phyloP scores from a whole-genome alignment of 495 filamentous ascomycete genomes.

The Neurospora discreta region DNA sequence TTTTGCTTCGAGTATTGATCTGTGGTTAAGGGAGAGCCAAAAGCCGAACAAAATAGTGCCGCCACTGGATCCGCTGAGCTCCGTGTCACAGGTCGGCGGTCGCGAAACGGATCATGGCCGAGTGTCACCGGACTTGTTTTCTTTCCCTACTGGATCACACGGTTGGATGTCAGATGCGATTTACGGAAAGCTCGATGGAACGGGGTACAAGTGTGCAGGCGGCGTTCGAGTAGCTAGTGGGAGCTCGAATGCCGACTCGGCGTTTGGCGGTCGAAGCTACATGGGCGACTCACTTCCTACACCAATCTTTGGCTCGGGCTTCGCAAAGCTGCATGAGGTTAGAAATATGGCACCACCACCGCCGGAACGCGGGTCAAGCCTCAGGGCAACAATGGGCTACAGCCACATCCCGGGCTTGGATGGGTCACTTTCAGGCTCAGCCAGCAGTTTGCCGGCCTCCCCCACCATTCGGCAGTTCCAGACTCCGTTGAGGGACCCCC shows the following conservation, averaged over 20 bases:
- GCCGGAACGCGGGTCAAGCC: constrained; percentile 33
- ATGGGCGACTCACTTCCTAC: constrained; percentile 23
- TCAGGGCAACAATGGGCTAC: constrained; percentile 5
- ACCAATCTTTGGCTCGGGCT: constrained; percentile 17
- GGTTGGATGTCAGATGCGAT: constrained; percentile 34
- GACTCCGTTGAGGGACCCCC: constrained; percentile 2
- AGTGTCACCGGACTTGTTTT: constrained; percentile 35
- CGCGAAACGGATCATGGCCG: constrained; percentile 10
- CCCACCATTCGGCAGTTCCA: constrained; percentile 1
- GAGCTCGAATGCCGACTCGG: constrained; percentile 16
- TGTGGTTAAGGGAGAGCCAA: constrained; percentile 34
- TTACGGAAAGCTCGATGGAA: constrained; percentile 27
- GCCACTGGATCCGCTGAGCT: constrained; percentile 15
- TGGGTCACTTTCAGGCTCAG: constrained; percentile 8
- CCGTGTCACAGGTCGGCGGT: constrained; percentile 11
- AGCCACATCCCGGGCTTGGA: constrained; percentile 23
- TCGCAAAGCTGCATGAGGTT: constrained; percentile 7
- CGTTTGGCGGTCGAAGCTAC: constrained; percentile 25
- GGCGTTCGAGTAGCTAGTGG: background rate
- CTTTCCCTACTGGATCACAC: constrained; percentile 24
- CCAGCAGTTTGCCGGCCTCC: constrained; percentile 6
- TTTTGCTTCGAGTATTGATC: constrained; percentile 23
- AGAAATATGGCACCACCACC: constrained; percentile 20
- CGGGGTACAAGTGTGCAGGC: constrained; percentile 22
- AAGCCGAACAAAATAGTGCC: constrained; percentile 15